Base-by-base conservation (phyloP, 495 filamentous ascomycete genomes). In the Pyrenula massariospora region DNA sequence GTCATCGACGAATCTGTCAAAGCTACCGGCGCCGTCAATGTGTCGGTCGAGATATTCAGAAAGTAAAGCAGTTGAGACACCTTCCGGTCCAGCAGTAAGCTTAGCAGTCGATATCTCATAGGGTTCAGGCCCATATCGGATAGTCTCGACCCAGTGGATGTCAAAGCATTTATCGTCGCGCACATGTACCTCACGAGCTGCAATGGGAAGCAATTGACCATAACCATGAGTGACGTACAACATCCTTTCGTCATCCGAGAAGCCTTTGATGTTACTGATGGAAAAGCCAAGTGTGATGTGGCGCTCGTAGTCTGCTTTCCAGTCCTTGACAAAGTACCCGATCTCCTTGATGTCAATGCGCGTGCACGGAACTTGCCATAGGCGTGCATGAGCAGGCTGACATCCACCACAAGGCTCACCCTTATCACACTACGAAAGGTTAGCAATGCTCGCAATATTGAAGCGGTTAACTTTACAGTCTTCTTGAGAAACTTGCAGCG, bases 401-500 rank as follows among this genome's bases (percentile, higher is more conserved):
- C 91, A 96, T 20, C 91, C 91, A 63, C 83, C 85, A 70, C 91
- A 96, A 47, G 91, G 90, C 69, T 96, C 90, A 55, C 91, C 91
- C 71, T 89, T 94, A 69, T 96, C 91, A 66, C 91, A 96, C 71
- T 76, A 53, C 52, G 55, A 54, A 12, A 25, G n/a, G 25, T 53
- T 36, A 36, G 54, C 47, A 20, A 19, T 56, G 50, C 12, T 51
- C 15, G 2, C 20, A 23, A 19, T 36, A n/a, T 12, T 3, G 42
- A 24, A n/a, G 12, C 5, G 42, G 21, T 2, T 10, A 20, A n/a
- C 59, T 71, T 70, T 64, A 76, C 73, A 54, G 89, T 95, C 80
- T 96, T 96, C 81, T 96, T 96, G 62, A 96, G 77, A 72, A 95
- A 96, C 71, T 95, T 96, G 80, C 91, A 96, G n/a, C 91, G 84